phyloP scores from a whole-genome alignment of 2,329 filamentous ascomycete species.

The Trichothecium roseum region DNA sequence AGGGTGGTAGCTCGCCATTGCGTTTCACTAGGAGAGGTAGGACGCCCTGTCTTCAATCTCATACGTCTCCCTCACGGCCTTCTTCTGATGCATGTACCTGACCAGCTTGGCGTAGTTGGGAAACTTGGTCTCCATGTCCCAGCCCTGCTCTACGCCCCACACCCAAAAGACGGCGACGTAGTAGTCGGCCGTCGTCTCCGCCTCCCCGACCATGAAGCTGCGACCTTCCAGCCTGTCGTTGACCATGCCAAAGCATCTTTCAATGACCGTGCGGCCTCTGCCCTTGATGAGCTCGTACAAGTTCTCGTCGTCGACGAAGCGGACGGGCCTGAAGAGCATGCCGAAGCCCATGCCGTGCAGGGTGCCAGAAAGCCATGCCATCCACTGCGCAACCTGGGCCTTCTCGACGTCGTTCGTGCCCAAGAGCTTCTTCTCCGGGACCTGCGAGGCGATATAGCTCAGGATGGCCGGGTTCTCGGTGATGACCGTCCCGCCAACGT shows the following conservation, averaged over 20 bases:
- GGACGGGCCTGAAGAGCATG: slow-evolving; percentile 12
- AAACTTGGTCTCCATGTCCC: slow-evolving; percentile 1
- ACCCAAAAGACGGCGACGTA: slow-evolving; percentile 2
- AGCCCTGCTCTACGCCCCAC: slow-evolving; percentile 2
- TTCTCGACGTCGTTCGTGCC: slow-evolving; percentile 10
- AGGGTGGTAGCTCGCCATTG: no score
- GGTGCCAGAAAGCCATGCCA: slow-evolving; percentile 19
- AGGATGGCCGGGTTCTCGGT: slow-evolving; percentile 22
- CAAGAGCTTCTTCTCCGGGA: slow-evolving; percentile 9
- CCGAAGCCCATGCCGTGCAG: slow-evolving; percentile 18
- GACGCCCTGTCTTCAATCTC: neutral
- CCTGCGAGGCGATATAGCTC: slow-evolving; percentile 17
- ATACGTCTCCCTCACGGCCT: neutral
- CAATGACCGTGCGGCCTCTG: slow-evolving; percentile 7
- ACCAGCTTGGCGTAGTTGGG: slow-evolving; percentile 2
- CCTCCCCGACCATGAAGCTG: slow-evolving; percentile 1
- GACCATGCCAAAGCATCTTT: slow-evolving; percentile 2
- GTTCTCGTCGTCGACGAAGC: slow-evolving; percentile 14
- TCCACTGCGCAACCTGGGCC: slow-evolving; percentile 19
- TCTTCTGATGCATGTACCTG: neutral
- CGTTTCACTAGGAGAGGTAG: no score
- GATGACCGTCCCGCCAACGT: slow-evolving; percentile 15
- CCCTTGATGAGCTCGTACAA: slow-evolving; percentile 7
- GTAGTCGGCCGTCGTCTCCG: slow-evolving; percentile 3
- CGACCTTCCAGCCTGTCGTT: neutral